A percentile compares a stretch with the other conserved stretches of the same genome.
phyloP scores from a whole-genome alignment of 1,284 basidiomycete species.

The Moesziomyces globuligerus region DNA sequence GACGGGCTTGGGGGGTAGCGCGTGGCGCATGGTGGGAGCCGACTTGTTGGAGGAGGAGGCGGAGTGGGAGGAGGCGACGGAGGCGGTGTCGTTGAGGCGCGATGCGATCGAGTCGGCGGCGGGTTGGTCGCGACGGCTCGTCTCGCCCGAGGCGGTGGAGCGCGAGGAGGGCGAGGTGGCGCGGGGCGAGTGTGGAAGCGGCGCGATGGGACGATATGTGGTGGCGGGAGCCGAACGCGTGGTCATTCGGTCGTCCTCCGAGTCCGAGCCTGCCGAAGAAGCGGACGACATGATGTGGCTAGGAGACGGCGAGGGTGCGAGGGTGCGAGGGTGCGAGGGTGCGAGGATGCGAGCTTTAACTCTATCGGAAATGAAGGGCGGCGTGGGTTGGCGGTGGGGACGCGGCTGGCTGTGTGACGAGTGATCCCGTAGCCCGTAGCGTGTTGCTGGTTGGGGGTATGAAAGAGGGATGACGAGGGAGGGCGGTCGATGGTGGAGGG shows the following conservation, averaged over 20 bases:
- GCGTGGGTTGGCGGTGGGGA: too few species aligned
- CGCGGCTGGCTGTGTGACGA: too few species aligned
- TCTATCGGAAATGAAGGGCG: too few species aligned
- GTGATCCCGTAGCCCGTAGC: too few species aligned
- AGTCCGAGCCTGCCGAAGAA: conserved; percentile 39
- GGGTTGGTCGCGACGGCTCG: not conserved
- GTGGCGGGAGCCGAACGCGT: conserved; percentile 47
- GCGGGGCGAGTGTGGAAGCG: conserved; percentile 41
- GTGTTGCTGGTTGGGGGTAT: too few species aligned
- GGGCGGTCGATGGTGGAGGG: too few species aligned
- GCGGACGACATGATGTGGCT: conserved; percentile 32
- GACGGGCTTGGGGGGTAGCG: conserved; percentile 55
- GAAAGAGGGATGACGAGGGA: too few species aligned
- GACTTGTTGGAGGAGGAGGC: conserved; percentile 22
- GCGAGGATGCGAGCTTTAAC: too few species aligned
- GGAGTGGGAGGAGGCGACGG: conserved; percentile 13
- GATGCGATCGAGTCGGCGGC: conserved; percentile 8
- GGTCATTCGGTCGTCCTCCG: conserved; percentile 46
- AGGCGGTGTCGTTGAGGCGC: conserved; percentile 14
- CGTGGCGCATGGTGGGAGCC: conserved; percentile 39
- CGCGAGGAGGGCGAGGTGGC: conserved; percentile 26
- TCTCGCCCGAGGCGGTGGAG: conserved; percentile 14
- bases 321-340: too few species aligned
- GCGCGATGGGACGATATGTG: conserved; percentile 50
- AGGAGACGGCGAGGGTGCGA: not conserved